Evolutionary conservation across 2,329 filamentous ascomycete genomes (phyloP), one percentile per base, ranked within the genome.

Genomic region (Arthrobotrys entomopaga): DNA sequence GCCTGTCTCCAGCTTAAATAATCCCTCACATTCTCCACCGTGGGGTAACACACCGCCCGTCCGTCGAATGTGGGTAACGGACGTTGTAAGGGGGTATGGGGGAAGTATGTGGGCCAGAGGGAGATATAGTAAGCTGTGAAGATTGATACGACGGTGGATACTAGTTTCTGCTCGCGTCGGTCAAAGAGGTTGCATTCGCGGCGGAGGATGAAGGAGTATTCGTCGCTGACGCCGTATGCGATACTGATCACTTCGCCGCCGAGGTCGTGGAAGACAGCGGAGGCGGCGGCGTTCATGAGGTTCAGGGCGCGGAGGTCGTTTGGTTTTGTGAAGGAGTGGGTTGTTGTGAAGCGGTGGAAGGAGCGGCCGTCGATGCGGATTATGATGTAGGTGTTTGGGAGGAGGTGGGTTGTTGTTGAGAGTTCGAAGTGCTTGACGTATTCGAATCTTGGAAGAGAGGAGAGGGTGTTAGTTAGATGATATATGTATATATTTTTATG

Each of bases 361-460:
- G 93, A 93, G 77, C 94, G 87, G 22, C 95, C 95, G 82, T 99
- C 95, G 79, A 99, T 89, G 73, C 95, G 89, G 65, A 99, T 89
- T 19, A 98, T 92, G 66, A 98, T 90, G 93, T 93, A 99, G 24
- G 94, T 98, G 80, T 96, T 96, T 63, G 90, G 92, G 20, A 98
- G 86, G 46, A 99, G 84, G 53, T 83, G 82, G 80, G 97, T 93
- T 5, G 89, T 84, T 80, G 91, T 91, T 58, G 70, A 43, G 15
- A 38, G 56, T 85, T 99, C 95, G 80, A 98, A 98, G 54, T 84
- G 83, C 81, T 91, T 92, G 76, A 98, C 94, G 82, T 99, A 99
- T 83, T 96, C 93, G 81, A 93, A 98, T 82, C 92, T 97, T 58
- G 15, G 24, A 10, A 26, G n/a, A n/a, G n/a, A n/a, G n/a, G n/a